Evolutionary conservation across 108 stramenopile genomes (phyloP).

Genomic region (Heterococcus sp.): DNA sequence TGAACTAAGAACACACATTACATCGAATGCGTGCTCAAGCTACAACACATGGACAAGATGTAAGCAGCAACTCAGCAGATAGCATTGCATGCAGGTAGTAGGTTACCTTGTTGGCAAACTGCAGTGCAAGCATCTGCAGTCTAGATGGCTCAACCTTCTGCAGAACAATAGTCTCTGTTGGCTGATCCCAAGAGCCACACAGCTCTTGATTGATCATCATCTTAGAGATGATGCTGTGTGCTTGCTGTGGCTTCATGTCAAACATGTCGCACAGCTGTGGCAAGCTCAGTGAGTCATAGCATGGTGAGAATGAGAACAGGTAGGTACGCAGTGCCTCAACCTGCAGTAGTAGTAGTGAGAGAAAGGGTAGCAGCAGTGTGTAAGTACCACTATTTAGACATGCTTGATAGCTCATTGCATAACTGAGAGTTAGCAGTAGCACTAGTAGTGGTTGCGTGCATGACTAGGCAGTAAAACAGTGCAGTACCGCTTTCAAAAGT

Average conservation of each 20-base stretch:
- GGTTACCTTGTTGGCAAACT: constrained; percentile 75
- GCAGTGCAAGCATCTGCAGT: constrained; percentile 84
- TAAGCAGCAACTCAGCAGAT: too few species aligned
- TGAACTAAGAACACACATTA: not conserved
- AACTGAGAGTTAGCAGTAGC: not conserved
- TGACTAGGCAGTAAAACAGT: not conserved
- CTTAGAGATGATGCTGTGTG: constrained; percentile 87
- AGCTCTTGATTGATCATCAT: constrained; percentile 98
- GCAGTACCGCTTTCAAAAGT: not conserved
- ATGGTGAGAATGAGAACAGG: constrained; percentile 78
- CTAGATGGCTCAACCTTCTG: constrained; percentile 78
- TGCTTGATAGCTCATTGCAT: not conserved
- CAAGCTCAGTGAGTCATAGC: constrained; percentile 87
- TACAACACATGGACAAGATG: not conserved
- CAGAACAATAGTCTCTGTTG: constrained; percentile 88
- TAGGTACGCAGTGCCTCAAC: constrained; percentile 91
- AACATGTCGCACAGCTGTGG: constrained; percentile 88
- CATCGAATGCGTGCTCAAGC: too few species aligned
- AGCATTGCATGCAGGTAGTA: not conserved
- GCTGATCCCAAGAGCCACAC: constrained; percentile 93
- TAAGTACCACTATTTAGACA: too few species aligned
- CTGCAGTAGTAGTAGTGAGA: not conserved
- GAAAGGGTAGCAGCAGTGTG: not conserved
- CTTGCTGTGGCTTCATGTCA: constrained; percentile 75
- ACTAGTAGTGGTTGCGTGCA: not conserved